A percentile compares a stretch with the other conserved stretches of the same genome.
These are phyloP conservation scores for Litchi chinensis DNA, from an alignment of 345 rosid genomes.

Conservation along the genomic window DNA sequence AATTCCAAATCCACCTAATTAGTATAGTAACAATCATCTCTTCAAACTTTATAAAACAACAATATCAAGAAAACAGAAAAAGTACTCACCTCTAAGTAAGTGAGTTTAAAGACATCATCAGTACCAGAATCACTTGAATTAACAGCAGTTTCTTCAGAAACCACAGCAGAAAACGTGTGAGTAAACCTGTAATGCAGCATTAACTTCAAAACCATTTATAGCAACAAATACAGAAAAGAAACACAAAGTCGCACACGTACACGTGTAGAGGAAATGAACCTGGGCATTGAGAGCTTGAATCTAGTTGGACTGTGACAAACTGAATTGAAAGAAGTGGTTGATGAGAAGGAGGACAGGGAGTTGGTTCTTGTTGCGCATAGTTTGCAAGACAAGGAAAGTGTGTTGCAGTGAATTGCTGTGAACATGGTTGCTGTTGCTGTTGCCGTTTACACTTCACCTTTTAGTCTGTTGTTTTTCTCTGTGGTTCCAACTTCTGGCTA, in stretches of 20 bases:
- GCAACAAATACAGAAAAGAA: not conserved
- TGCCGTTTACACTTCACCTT: not conserved
- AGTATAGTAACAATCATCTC: not conserved
- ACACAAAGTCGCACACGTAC: not conserved
- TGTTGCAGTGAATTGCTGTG: constrained; percentile 48
- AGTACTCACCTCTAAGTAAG: constrained; percentile 73
- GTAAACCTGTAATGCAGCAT: constrained; percentile 28
- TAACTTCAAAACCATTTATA: not conserved
- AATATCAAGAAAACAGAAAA: not conserved
- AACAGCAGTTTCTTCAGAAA: constrained; percentile 63
- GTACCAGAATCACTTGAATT: constrained; percentile 48
- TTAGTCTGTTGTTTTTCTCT: not conserved
- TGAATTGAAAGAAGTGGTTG: constrained; percentile 27
- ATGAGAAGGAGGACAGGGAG: constrained; percentile 31
- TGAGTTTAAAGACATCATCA: constrained; percentile 64
- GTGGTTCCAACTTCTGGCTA: not conserved
- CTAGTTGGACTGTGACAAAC: constrained; percentile 16
- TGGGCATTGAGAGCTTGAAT: constrained; percentile 36
- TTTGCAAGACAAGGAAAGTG: constrained; percentile 29
- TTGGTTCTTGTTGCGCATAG: constrained; percentile 25
- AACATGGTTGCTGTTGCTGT: not conserved
- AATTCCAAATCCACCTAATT: constrained; percentile 8
- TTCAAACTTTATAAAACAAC: constrained; percentile 1
- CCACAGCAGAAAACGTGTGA: constrained; percentile 50
- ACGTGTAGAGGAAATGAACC: constrained; percentile 1